A percentile compares a stretch with the other conserved stretches of the same genome.
Conservation (phyloP, 177 flowering plant genomes). For the Vitis hybrid region DNA sequence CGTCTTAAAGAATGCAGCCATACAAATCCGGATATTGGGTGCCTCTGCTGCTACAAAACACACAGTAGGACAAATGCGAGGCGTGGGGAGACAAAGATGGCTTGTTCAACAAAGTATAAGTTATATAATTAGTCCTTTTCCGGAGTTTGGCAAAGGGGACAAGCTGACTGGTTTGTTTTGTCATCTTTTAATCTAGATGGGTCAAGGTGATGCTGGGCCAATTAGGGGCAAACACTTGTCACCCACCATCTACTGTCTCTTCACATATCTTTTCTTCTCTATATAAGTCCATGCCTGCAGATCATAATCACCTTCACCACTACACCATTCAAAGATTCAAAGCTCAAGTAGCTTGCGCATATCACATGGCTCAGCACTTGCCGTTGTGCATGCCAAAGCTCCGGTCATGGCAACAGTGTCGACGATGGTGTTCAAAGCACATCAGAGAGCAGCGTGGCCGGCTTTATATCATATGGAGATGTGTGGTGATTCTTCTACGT, state of each 20-base stretch:
- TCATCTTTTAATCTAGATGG: conserved; percentile 20
- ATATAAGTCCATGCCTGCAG: conserved; percentile 3
- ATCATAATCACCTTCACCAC: background rate
- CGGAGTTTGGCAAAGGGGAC: conserved; percentile 24
- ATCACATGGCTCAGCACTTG: background rate
- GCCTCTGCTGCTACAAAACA: background rate
- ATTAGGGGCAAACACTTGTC: conserved; percentile 22
- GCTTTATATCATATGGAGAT: conserved; percentile 64
- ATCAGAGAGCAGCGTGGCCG: conserved; percentile 43
- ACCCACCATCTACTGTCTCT: conserved; percentile 20
- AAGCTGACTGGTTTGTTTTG: conserved; percentile 27
- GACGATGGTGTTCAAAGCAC: conserved; percentile 46
- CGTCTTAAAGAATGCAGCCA: background rate
- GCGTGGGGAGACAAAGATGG: conserved; percentile 11
- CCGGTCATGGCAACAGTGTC: conserved; percentile 39
- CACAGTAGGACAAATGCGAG: conserved; percentile 7
- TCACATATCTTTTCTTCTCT: conserved; percentile 5
- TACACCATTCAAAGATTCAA: background rate
- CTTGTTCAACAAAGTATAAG: conserved; percentile 4
- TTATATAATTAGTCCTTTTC: conserved; percentile 19
- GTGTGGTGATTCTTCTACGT: conserved; percentile 49
- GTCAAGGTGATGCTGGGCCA: conserved; percentile 14
- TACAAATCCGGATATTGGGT: conserved; percentile 1
- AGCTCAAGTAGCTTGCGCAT: background rate
- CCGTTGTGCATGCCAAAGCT: conserved; percentile 22